These are phyloP conservation scores for Anthostomella pinea DNA, from an alignment of 2,329 filamentous ascomycete species.

Conservation along the genomic window DNA sequence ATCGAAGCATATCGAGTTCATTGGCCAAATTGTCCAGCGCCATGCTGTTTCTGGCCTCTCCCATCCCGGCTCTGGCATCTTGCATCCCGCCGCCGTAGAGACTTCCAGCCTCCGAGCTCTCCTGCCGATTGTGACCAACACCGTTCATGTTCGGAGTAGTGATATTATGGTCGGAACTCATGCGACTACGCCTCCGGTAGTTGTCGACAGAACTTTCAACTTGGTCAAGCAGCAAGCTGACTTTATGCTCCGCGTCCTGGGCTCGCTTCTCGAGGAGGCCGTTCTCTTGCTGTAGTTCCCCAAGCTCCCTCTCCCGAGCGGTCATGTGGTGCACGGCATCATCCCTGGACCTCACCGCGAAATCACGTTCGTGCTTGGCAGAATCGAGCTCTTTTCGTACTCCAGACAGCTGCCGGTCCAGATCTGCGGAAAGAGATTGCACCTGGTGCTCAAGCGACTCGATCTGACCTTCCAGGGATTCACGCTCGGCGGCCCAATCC, in stretches of 20 bases:
- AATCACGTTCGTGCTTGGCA: constrained; percentile 66
- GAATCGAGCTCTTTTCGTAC: constrained; percentile 68
- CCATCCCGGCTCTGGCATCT: too few species aligned
- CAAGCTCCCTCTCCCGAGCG: constrained; percentile 64
- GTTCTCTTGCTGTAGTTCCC: constrained; percentile 82
- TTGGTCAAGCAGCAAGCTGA: constrained; percentile 88
- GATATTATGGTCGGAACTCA: constrained; percentile 47
- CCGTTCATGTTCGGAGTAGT: constrained; percentile 33
- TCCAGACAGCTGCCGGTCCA: constrained; percentile 68
- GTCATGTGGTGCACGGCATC: constrained; percentile 60
- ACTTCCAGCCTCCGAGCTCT: constrained; percentile 61
- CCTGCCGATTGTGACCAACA: constrained; percentile 47
- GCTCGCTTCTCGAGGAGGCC: constrained; percentile 76
- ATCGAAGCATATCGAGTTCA: constrained; percentile 86
- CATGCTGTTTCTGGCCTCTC: constrained; percentile 55
- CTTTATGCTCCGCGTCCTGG: constrained; percentile 86
- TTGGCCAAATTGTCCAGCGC: constrained; percentile 88
- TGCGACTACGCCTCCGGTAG: constrained; percentile 76
- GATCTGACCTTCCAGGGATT: constrained; percentile 65
- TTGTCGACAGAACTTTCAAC: constrained; percentile 92
- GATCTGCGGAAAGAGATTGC: constrained; percentile 58
- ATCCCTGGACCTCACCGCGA: constrained; percentile 46
- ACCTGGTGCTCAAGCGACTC: constrained; percentile 67
- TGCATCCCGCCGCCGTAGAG: too few species aligned
- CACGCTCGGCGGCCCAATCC: constrained; percentile 74